Evolutionary conservation across 371 early-diverging fungal genomes (phyloP).

Genomic region (Zancudomyces culisetae): DNA sequence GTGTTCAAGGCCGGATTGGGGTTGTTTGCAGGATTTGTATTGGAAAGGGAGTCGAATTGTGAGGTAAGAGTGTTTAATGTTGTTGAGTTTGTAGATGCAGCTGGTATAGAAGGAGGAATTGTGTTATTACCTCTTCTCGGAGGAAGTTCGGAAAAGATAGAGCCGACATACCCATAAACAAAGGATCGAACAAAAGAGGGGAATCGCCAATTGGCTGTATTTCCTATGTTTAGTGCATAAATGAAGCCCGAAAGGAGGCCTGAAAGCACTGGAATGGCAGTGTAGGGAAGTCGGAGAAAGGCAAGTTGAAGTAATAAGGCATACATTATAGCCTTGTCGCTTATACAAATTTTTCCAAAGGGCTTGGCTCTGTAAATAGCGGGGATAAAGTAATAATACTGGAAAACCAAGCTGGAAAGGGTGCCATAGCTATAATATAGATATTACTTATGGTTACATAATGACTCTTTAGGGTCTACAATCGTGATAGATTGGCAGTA

Average conservation of each 20-base stretch:
- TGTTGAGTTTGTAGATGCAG: background rate
- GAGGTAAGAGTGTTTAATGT: no score
- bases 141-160: background rate
- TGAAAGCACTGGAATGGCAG: conserved; percentile 4
- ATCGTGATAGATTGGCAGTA: no score
- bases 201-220: conserved; percentile 11
- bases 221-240: conserved; percentile 7
- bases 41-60: background rate
- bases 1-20: background rate
- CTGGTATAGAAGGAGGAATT: background rate
- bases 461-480: no score
- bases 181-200: background rate
- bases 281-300: background rate
- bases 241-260: conserved; percentile 7
- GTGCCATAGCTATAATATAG: background rate
- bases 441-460: no score
- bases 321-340: conserved; percentile 8
- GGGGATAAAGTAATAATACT: conserved; percentile 8
- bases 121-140: background rate
- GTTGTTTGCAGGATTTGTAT: background rate
- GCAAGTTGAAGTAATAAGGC: conserved; percentile 1
- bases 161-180: background rate
- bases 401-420: background rate
- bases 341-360: conserved; percentile 1
- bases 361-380: background rate